Percentiles rank a stretch among this genome's conserved stretches.
phyloP scores from a whole-genome alignment of 768 basidiomycete species.

The Phaeotremella fagi region DNA sequence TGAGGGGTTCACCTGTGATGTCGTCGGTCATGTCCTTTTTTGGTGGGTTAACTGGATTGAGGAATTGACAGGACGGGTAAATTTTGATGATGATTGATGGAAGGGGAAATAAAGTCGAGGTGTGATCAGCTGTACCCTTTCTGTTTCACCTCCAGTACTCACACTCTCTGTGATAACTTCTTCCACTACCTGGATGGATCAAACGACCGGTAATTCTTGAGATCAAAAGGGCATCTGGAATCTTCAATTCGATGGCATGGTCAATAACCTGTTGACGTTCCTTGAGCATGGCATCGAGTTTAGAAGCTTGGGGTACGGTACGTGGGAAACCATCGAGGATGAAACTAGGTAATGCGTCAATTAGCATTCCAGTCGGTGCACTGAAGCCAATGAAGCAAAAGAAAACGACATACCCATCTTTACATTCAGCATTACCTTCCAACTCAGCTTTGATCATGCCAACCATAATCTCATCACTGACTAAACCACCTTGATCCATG shows the following conservation, averaged over 20 bases:
- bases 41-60: constrained; percentile 75
- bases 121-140: neutral
- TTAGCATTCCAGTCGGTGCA: no score
- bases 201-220: constrained; percentile 95
- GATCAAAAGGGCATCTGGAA: constrained; percentile 91
- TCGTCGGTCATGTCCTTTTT: constrained; percentile 95
- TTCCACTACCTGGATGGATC: constrained; percentile 80
- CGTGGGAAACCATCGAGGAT: constrained; percentile 99
- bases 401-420: constrained; percentile 73
- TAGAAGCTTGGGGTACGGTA: constrained; percentile 92
- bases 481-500: constrained; percentile 94
- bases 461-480: constrained; percentile 94
- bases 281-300: constrained; percentile 85
- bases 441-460: constrained; percentile 95
- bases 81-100: neutral
- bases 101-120: neutral
- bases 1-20: constrained; percentile 87
- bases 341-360: constrained; percentile 58
- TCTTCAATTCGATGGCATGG: constrained; percentile 76
- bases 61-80: neutral
- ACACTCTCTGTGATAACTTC: constrained; percentile 96
- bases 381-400: neutral
- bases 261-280: constrained; percentile 80
- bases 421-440: constrained; percentile 84
- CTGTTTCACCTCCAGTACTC: constrained; percentile 42